Conservation (phyloP, 441 rosid species). For the Erodium texanum region DNA sequence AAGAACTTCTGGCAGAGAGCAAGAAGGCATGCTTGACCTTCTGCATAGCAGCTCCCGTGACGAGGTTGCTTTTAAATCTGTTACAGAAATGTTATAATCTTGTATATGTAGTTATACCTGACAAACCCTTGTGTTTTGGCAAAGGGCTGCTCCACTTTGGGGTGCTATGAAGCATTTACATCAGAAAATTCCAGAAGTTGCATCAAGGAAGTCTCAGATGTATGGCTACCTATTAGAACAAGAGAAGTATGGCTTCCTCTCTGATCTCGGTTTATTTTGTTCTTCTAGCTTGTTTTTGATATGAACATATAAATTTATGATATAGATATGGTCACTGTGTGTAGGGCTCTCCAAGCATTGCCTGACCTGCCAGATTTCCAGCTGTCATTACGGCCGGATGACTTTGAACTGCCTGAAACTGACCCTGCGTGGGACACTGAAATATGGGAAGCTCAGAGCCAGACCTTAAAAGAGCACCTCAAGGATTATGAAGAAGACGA, state of each 20-base stretch:
- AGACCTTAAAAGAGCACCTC: slow-evolving; percentile 55
- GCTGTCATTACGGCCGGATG: slow-evolving; percentile 66
- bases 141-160: slow-evolving; percentile 75
- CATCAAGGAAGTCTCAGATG: slow-evolving; percentile 63
- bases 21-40: slow-evolving; percentile 81
- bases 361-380: slow-evolving; percentile 88
- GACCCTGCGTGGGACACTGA: slow-evolving; percentile 43
- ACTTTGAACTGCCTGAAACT: slow-evolving; percentile 50
- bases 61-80: slow-evolving; percentile 38
- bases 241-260: slow-evolving; percentile 53
- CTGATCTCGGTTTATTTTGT: no score
- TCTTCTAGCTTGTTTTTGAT: no score
- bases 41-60: slow-evolving; percentile 62
- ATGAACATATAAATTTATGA: neutral
- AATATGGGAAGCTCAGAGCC: slow-evolving; percentile 43
- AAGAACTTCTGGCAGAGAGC: slow-evolving; percentile 63
- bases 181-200: slow-evolving; percentile 84
- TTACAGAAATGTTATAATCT: no score
- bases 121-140: neutral
- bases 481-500: slow-evolving; percentile 44
- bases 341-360: slow-evolving; percentile 60
- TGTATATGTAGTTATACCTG: no score
- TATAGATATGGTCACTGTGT: slow-evolving; percentile 13
- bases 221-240: slow-evolving; percentile 78
- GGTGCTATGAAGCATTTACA: slow-evolving; percentile 73